Base-by-base conservation (phyloP, 192 early-diverging fungal genomes). In the Mortierella antarctica region DNA sequence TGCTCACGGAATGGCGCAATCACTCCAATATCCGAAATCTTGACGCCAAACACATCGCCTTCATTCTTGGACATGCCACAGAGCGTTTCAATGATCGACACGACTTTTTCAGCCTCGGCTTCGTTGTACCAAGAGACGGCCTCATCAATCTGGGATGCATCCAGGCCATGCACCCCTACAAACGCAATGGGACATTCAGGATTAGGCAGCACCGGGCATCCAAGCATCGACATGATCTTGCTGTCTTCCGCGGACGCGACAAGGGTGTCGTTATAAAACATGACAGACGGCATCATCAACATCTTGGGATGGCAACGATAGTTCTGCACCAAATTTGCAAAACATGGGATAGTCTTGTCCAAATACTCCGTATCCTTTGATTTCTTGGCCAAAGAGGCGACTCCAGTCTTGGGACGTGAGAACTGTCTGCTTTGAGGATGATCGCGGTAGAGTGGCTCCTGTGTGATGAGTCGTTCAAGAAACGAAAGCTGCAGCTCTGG, bases 1-100 rank as follows among this genome's bases (percentile, higher is more conserved):
- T 89, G 88, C 57, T 88, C 85, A 3, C 88, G 78, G 70, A 88
- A 89, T 4, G 89, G 86, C 0, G 86, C 68, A 44, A 90, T 89
- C 13, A 90, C 82, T 49, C 88, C 89, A 83, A 90, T 77, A 41
- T 88, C 85, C 9, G 65, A 67, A n/a, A 70, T 41, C 15, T 56
- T 63, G 40, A 89, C 81, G 12, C 71, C 42, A 51, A 62, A 62
- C 44, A 44, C 41, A 23, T 66, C 62, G 20, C 62, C 39, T 0
- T 62, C 56, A 8, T 62, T 58, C 9, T 50, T 71, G 7, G 63
- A 64, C 7, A 9, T 12, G 3, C 9, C 42, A 45, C 87, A 50
- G 11, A 89, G 60, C 39, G 48, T 41, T 21, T 74, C 71, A n/a
- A 89, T 79, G 18, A 78, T 51, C 31, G 76, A 78, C 2, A 72